Base-by-base conservation (phyloP, 352 stramenopile genomes). In the Globisporangium nagaii region DNA sequence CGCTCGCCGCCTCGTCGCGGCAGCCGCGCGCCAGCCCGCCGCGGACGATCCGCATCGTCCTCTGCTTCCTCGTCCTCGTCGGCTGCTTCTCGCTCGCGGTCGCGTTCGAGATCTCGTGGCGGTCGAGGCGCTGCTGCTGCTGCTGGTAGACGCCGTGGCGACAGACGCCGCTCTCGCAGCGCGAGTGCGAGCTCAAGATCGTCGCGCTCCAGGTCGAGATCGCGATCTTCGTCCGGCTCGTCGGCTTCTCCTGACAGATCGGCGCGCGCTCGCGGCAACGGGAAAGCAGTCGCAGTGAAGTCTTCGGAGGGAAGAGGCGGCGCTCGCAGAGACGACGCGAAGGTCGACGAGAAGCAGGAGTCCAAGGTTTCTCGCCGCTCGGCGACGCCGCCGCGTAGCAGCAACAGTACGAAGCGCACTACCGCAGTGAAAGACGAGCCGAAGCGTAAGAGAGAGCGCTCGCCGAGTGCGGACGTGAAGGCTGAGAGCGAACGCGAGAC, bases 21-120 rank as follows among this genome's bases (percentile, higher is more conserved):
- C 46, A n/a, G 24, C 5, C 34, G 45, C 22, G 4, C 35, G 1
- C 17, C 49, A 8, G 10, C 36, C 9, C 19, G 40, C 13, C 51
- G 62, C 30, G 20, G 39, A 25, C 63, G 63, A 40, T 60, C 63
- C n/a, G 27, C 13, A 2, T 64, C 64, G 35, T 59, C 35, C 6
- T 68, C 57, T 11, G 44, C 41, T 30, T 63, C 62, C 35, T 50
- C 50, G 35, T 41, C 52, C 8, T 44, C 50, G 20, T 46, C 49
- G 1, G 22, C 17, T 8, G 43, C 60, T n/a, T 28, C 57, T 10
- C 34, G 34, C 34, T 39, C 34, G 19, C 12, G 34, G 12, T 50
- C 42, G 27, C 40, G 36, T 30, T 55, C 48, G 44, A 41, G 34
- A 32, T 35, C 34, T 4, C 37, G 48, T 19, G 48, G 28, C 10